Evolutionary conservation across 2,329 filamentous ascomycete species (phyloP).

Genomic region (Pseudogymnoascus sp.): DNA sequence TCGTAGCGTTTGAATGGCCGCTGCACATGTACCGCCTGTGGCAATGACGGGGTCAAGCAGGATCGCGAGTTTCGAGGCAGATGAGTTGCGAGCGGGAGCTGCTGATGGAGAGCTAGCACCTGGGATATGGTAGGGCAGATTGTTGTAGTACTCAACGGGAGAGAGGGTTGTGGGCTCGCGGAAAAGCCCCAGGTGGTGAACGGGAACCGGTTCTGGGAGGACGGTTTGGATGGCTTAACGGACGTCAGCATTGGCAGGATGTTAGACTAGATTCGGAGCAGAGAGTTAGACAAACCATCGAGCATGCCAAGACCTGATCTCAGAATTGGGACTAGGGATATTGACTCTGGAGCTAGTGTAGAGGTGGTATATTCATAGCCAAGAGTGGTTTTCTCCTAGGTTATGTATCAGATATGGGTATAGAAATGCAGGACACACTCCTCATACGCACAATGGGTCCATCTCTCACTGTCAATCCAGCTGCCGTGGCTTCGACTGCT

Average conservation of each 20-base stretch:
- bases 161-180: slow-evolving; percentile 81
- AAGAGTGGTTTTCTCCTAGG: slow-evolving; percentile 69
- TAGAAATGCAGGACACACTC: not conserved
- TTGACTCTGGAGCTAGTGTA: slow-evolving; percentile 52
- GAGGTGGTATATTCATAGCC: slow-evolving; percentile 67
- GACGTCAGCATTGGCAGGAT: slow-evolving; percentile 11
- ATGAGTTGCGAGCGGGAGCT: slow-evolving; percentile 33
- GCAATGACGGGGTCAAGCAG: slow-evolving; percentile 90
- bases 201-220: slow-evolving; percentile 70
- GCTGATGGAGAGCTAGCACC: slow-evolving; percentile 34
- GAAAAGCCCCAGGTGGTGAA: slow-evolving; percentile 93
- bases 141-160: slow-evolving; percentile 97
- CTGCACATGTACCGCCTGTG: slow-evolving; percentile 81
- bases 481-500: slow-evolving; percentile 70
- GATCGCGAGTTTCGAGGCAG: slow-evolving; percentile 60
- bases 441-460: slow-evolving; percentile 53
- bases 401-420: not conserved
- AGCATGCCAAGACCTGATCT: slow-evolving; percentile 88
- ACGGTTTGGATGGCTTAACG: slow-evolving; percentile 68
- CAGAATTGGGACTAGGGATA: slow-evolving; percentile 88
- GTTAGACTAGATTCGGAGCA: not conserved
- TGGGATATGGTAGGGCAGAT: slow-evolving; percentile 68
- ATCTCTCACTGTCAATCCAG: slow-evolving; percentile 49
- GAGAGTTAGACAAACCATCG: slow-evolving; percentile 50
- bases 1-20: slow-evolving; percentile 79